These are phyloP conservation scores for Daldinia sp. DNA, from an alignment of 2,329 filamentous ascomycete species.

Conservation along the genomic window DNA sequence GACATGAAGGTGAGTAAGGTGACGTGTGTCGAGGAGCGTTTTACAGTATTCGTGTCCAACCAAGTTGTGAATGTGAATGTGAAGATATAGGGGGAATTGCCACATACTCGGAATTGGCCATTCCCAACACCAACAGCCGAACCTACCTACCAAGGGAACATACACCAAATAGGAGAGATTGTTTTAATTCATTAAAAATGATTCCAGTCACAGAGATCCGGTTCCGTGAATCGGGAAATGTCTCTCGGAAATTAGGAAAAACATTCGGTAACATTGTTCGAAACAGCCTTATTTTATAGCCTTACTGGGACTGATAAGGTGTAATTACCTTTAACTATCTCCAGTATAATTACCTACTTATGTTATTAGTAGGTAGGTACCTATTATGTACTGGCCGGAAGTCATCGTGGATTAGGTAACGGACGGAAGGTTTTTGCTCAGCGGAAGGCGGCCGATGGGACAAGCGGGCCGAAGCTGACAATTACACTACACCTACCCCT, in stretches of 20 bases:
- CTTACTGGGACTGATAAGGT: not conserved
- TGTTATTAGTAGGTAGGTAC: too few species aligned
- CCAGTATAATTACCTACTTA: too few species aligned
- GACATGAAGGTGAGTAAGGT: not conserved
- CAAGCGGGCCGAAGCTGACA: not conserved
- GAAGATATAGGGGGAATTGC: not conserved
- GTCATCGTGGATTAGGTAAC: not conserved
- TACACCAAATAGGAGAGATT: not conserved
- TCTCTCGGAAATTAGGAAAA: constrained; percentile 25
- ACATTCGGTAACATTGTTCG: constrained; percentile 5
- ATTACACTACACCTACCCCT: not conserved
- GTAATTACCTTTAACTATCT: not conserved
- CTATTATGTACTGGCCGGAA: too few species aligned
- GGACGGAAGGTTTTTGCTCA: not conserved
- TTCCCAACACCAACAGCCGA: not conserved
- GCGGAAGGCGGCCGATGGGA: not conserved
- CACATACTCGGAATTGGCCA: not conserved
- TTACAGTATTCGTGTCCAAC: not conserved
- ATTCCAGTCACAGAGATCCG: not conserved
- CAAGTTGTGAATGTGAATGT: not conserved
- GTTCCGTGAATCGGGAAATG: not conserved
- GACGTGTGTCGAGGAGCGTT: not conserved
- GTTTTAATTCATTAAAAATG: not conserved
- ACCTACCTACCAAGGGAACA: not conserved
- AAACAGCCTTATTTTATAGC: not conserved